These are phyloP conservation scores for Ramaria sp. DNA, from an alignment of 768 basidiomycete species.

Conservation along the genomic window DNA sequence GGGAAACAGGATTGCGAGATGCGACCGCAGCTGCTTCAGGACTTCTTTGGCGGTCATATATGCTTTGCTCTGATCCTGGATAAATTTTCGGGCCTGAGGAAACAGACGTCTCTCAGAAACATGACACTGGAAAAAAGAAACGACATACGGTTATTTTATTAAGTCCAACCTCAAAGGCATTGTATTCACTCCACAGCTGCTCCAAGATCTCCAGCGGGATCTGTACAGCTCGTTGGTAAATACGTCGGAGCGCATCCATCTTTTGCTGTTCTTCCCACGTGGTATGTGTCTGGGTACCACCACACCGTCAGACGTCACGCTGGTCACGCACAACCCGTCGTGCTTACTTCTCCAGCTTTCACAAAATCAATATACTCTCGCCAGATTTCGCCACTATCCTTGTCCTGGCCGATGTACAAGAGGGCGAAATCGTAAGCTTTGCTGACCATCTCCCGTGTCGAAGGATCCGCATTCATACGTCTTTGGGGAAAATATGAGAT, in stretches of 20 bases:
- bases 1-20: slow-evolving; percentile 51
- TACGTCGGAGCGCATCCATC: slow-evolving; percentile 85
- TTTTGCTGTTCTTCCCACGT: slow-evolving; percentile 96
- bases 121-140: background rate
- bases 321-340: background rate
- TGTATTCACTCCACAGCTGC: slow-evolving; percentile 85
- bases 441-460: slow-evolving; percentile 64
- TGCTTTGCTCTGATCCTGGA: slow-evolving; percentile 81
- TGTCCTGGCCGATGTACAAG: slow-evolving; percentile 81
- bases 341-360: slow-evolving; percentile 60
- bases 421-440: slow-evolving; percentile 93
- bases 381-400: slow-evolving; percentile 90
- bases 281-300: slow-evolving; percentile 40
- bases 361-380: slow-evolving; percentile 88
- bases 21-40: slow-evolving; percentile 64
- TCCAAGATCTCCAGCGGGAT: slow-evolving; percentile 93
- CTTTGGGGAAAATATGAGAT: slow-evolving; percentile 24
- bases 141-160: slow-evolving; percentile 70
- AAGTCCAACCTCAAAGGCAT: slow-evolving; percentile 79
- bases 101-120: background rate
- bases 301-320: background rate
- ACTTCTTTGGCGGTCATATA: slow-evolving; percentile 94
- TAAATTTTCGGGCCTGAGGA: slow-evolving; percentile 84
- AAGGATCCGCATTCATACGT: slow-evolving; percentile 55
- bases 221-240: slow-evolving; percentile 88